Conservation (phyloP, 1,284 basidiomycete genomes). For the Heterobasidion occidentale region DNA sequence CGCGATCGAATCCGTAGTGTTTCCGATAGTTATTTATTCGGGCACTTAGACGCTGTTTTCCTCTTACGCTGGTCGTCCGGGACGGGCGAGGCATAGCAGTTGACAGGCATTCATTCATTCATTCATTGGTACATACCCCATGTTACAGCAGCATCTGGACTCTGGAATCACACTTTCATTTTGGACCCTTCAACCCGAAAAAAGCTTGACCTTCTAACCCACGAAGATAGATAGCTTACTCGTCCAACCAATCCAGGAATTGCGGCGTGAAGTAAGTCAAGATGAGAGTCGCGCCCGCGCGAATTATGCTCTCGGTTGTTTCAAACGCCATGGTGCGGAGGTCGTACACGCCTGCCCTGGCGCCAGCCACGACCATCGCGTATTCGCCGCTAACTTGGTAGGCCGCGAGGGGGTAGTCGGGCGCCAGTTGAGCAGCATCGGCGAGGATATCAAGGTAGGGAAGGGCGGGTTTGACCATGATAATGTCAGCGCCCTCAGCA, state of each 20-base stretch:
- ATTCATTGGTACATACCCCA: too few species aligned
- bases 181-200: too few species aligned
- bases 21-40: too few species aligned
- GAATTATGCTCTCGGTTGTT: slow-evolving; percentile 81
- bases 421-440: slow-evolving; percentile 78
- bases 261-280: slow-evolving; percentile 95
- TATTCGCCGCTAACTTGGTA: slow-evolving; percentile 98
- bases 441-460: slow-evolving; percentile 96
- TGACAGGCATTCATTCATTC: too few species aligned
- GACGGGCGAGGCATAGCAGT: too few species aligned
- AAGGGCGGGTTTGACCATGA: slow-evolving; percentile 97
- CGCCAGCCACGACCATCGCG: slow-evolving; percentile 94
- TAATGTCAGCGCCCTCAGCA: slow-evolving; percentile 93
- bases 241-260: slow-evolving; percentile 85
- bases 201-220: too few species aligned
- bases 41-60: too few species aligned
- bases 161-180: too few species aligned
- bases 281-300: slow-evolving; percentile 86
- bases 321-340: slow-evolving; percentile 93
- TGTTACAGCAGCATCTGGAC: too few species aligned
- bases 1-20: too few species aligned
- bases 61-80: too few species aligned
- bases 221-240: slow-evolving; percentile 13
- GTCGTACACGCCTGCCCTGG: slow-evolving; percentile 88
- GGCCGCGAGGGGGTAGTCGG: slow-evolving; percentile 86